Conservation (phyloP, 306 rosid species). For the Fragaria vesca region DNA sequence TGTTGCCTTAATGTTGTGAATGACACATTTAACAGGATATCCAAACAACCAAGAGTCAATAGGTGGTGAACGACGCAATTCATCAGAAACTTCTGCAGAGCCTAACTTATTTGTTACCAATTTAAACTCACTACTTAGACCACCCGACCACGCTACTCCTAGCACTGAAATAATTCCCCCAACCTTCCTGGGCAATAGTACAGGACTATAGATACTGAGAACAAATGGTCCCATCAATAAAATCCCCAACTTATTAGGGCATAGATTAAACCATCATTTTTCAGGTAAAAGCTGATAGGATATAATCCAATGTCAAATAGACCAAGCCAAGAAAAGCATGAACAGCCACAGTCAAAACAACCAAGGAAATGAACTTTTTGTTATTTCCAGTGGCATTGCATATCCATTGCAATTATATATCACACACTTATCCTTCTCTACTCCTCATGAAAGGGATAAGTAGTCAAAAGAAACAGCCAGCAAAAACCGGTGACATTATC, state of each 20-base stretch:
- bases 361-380: not conserved
- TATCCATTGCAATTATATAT: no score
- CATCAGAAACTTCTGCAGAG: not conserved
- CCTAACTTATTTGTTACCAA: not conserved
- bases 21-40: not conserved
- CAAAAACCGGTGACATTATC: not conserved
- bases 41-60: not conserved
- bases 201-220: not conserved
- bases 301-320: not conserved
- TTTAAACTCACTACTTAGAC: not conserved
- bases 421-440: not conserved
- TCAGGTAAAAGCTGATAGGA: not conserved
- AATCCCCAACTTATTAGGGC: not conserved
- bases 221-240: not conserved
- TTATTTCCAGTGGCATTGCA: not conserved
- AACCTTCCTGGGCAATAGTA: not conserved
- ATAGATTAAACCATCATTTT: not conserved
- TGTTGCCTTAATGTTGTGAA: not conserved
- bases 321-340: not conserved
- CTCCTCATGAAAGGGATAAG: not conserved
- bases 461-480: not conserved
- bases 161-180: not conserved
- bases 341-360: not conserved
- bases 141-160: not conserved
- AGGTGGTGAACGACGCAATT: not conserved